Evolutionary conservation across 2,329 filamentous ascomycete genomes (phyloP).

Genomic region (Aureobasidium mangrovei): DNA sequence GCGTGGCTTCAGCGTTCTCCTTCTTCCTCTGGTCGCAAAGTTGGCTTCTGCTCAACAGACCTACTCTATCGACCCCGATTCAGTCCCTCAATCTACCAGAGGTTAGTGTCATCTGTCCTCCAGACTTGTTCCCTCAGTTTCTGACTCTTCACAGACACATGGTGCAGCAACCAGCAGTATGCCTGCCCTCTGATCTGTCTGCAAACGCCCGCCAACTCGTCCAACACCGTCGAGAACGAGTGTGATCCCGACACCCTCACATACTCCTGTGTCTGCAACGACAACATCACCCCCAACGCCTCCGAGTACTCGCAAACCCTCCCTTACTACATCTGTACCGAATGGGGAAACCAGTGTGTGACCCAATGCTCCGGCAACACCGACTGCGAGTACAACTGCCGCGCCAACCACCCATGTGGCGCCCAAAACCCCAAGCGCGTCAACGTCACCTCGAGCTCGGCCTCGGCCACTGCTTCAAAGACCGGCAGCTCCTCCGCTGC

Average conservation of each 20-base stretch:
- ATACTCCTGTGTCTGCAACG: conserved; percentile 65
- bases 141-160: conserved; percentile 41
- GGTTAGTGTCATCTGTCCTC: conserved; percentile 34
- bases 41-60: conserved; percentile 43
- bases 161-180: conserved; percentile 56
- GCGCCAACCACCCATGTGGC: conserved; percentile 62
- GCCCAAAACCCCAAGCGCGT: conserved; percentile 53
- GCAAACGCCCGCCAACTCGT: conserved; percentile 43
- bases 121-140: background rate
- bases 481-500: conserved; percentile 18
- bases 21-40: conserved; percentile 41
- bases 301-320: conserved; percentile 70
- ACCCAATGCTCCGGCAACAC: conserved; percentile 46
- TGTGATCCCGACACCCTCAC: conserved; percentile 59
- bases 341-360: conserved; percentile 60
- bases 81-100: conserved; percentile 45
- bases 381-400: conserved; percentile 52
- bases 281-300: conserved; percentile 59
- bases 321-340: conserved; percentile 66
- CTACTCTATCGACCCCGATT: conserved; percentile 55
- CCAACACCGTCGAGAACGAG: conserved; percentile 47
- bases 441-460: conserved; percentile 47
- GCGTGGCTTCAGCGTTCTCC: conserved; percentile 42
- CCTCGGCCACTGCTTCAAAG: conserved; percentile 35
- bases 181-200: conserved; percentile 66